phyloP scores from a whole-genome alignment of 2,329 filamentous ascomycete species.

The Cordyceps cicadae region DNA sequence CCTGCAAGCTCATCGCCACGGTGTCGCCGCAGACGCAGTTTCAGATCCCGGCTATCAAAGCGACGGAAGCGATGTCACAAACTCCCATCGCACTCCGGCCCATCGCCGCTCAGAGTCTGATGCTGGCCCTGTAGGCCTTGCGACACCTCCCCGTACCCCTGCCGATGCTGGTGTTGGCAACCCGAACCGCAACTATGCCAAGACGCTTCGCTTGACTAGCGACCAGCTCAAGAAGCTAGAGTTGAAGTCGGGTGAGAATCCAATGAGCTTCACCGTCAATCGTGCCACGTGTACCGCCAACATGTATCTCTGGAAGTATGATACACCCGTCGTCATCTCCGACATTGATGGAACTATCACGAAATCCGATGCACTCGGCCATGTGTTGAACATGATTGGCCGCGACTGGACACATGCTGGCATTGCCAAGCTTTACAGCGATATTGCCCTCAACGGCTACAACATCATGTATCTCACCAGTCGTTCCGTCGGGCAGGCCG shows the following conservation, averaged over 20 bases:
- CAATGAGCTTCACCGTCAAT: slow-evolving; percentile 95
- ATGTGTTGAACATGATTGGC: slow-evolving; percentile 93
- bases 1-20: slow-evolving; percentile 35
- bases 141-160: slow-evolving; percentile 62
- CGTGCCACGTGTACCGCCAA: slow-evolving; percentile 82
- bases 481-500: slow-evolving; percentile 85
- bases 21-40: slow-evolving; percentile 65
- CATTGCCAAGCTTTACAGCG: slow-evolving; percentile 93
- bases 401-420: slow-evolving; percentile 97
- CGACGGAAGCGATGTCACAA: slow-evolving; percentile 62
- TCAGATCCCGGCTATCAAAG: slow-evolving; percentile 96
- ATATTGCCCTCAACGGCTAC: slow-evolving; percentile 92
- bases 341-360: slow-evolving; percentile 99
- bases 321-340: slow-evolving; percentile 91
- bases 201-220: slow-evolving; percentile 89
- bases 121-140: slow-evolving; percentile 42
- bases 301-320: slow-evolving; percentile 90
- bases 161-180: slow-evolving; percentile 59
- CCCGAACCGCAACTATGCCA: slow-evolving; percentile 83
- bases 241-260: slow-evolving; percentile 78
- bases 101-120: slow-evolving; percentile 63
- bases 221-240: slow-evolving; percentile 84
- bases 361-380: slow-evolving; percentile 89
- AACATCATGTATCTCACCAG: slow-evolving; percentile 98
- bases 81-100: slow-evolving; percentile 34